Base-by-base conservation (phyloP, 352 stramenopile genomes). In the Globisporangium recalcitrans region DNA sequence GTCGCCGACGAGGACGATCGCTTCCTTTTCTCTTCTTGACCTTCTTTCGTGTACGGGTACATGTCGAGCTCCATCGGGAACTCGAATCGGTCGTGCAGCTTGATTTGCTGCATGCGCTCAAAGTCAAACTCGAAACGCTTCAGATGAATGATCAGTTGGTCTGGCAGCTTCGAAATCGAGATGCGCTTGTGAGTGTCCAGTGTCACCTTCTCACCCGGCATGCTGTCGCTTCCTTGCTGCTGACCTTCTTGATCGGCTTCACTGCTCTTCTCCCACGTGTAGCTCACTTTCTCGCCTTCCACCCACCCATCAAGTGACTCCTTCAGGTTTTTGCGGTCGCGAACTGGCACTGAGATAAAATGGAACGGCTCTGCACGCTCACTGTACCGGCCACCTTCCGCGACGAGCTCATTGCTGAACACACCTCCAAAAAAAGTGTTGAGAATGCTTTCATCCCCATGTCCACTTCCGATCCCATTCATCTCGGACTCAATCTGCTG, bases 101-200 rank as follows among this genome's bases (percentile, higher is more conserved):
- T 98, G 46, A 85, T 91, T 69, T 96, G 90, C 49, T 96, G 87
- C 86, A 98, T 97, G 13, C 85, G 93, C 58, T 97, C 91, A 40
- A 97, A 97, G 69, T 98, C 91, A 64, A 98, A 98, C 61, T 98
- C 92, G 49, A 98, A 98, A 0, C 94, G 84, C 74, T 98, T 98
- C 11, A 98, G 62, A 60, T 98, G 95, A 56, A 98, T 91, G 36
- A 98, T 91, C 27, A 98, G 70, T 54, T 95, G 84, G 24, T 87
- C 74, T 6, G 93, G 93, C 19, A 98, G 74, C 56, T 90, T 88
- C 1, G 83, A 79, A 63, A 97, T 96, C 0, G 82, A 96, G 52
- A 95, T 93, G 27, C 88, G 76, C 64, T 98, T 98, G 67, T 91
- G 78, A 0, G 91, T 97, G 44, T 93, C 85, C 13, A 96, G 58